These are phyloP conservation scores for Lotus japonicus DNA, from an alignment of 306 rosid genomes.

Conservation along the genomic window DNA sequence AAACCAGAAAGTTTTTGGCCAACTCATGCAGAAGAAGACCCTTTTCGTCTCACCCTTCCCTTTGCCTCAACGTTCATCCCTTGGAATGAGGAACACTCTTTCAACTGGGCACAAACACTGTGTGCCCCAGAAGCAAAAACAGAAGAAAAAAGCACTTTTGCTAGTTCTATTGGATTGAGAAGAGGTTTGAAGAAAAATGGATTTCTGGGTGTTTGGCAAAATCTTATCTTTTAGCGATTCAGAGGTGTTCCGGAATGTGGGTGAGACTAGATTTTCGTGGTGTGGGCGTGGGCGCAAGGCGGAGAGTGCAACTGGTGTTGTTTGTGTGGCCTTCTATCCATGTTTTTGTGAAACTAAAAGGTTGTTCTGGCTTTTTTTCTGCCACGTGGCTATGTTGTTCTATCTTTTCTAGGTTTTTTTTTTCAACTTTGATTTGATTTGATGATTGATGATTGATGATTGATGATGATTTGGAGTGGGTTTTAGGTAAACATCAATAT, in stretches of 20 bases:
- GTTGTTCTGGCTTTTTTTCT: background rate
- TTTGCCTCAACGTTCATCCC: constrained; percentile 5
- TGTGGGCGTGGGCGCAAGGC: background rate
- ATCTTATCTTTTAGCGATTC: constrained; percentile 17
- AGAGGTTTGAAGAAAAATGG: background rate
- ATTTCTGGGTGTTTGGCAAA: background rate
- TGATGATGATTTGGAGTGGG: too few relatives aligned
- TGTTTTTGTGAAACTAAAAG: background rate
- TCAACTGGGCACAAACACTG: too few relatives aligned
- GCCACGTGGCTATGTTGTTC: constrained; percentile 20
- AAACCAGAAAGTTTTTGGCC: constrained; percentile 35
- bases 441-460: too few relatives aligned
- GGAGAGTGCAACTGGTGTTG: constrained; percentile 17
- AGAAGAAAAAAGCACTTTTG: background rate
- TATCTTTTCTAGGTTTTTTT: background rate
- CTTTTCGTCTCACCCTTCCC: background rate
- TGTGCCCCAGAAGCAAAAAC: background rate
- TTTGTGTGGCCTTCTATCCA: constrained; percentile 24
- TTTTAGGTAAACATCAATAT: too few relatives aligned
- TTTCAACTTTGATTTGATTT: too few relatives aligned
- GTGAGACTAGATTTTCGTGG: background rate
- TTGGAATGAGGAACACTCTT: background rate
- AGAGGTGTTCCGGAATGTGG: background rate
- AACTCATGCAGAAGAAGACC: constrained; percentile 56
- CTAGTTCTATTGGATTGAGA: too few relatives aligned